Evolutionary conservation across 2,329 filamentous ascomycete species (phyloP).

Genomic region (Salinomyces thailandicus): DNA sequence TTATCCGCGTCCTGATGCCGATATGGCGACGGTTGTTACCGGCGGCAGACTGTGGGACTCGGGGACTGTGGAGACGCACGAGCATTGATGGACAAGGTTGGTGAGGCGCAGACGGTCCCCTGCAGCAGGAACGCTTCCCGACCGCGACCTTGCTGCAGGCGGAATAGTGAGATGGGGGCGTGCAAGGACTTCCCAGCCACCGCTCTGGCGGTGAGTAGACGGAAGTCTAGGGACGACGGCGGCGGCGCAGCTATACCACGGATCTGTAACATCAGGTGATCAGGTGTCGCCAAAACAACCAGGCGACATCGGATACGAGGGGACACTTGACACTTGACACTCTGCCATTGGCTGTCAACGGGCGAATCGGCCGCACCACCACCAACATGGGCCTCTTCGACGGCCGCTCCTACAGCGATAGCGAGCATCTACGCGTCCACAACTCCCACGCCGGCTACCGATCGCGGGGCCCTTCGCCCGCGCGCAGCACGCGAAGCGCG

Average conservation of each 20-base stretch:
- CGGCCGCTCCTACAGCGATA: conserved; percentile 20
- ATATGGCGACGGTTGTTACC: not conserved
- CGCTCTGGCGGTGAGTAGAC: not conserved
- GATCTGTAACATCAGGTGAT: no score
- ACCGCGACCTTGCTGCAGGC: not conserved
- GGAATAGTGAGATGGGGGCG: not conserved
- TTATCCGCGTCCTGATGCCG: conserved; percentile 7
- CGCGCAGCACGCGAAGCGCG: conserved; percentile 3
- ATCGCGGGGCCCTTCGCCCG: conserved; percentile 11
- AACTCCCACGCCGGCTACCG: conserved; percentile 6
- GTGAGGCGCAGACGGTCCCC: not conserved
- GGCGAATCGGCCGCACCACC: not conserved
- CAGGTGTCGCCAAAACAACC: no score
- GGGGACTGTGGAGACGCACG: conserved; percentile 1
- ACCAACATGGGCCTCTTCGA: conserved; percentile 25
- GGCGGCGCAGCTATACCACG: no score
- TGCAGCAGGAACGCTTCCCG: not conserved
- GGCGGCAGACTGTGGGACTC: not conserved
- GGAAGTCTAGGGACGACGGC: no score
- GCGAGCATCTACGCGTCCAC: conserved; percentile 10
- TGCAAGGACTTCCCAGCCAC: not conserved
- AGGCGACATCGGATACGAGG: no score
- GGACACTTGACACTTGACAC: no score
- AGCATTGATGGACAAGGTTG: not conserved
- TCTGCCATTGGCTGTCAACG: not conserved